Conservation (phyloP, 1,284 basidiomycete genomes). For the Mycena sp. region DNA sequence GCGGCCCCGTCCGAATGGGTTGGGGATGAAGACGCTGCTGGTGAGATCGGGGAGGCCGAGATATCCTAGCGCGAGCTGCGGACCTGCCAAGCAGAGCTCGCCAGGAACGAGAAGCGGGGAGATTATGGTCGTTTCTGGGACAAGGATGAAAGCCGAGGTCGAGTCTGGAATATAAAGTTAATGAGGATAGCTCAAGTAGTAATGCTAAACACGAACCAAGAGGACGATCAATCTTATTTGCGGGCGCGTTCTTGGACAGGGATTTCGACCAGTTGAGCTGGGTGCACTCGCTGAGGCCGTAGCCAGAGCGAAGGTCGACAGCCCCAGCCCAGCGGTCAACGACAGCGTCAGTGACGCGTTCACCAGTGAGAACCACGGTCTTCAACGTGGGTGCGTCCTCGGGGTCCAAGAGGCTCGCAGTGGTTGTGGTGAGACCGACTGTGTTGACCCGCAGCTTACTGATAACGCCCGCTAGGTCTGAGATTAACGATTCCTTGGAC, state of each 20-base stretch:
- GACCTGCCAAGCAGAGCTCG: constrained; percentile 8
- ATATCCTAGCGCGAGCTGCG: constrained; percentile 6
- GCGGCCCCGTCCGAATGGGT: constrained; percentile 1
- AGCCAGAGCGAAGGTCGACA: constrained; percentile 7
- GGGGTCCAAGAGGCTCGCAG: background rate
- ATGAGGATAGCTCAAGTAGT: background rate
- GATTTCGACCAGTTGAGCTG: constrained; percentile 11
- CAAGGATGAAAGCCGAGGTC: constrained; percentile 1
- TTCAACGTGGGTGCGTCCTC: background rate
- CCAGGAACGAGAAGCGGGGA: constrained; percentile 4
- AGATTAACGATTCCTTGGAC: background rate
- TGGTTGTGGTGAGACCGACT: background rate
- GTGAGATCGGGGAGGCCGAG: background rate
- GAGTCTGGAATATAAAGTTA: background rate
- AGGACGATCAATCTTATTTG: constrained; percentile 5
- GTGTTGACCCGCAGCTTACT: constrained; percentile 1
- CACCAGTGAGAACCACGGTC: constrained; percentile 4
- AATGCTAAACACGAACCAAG: background rate
- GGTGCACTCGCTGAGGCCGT: constrained; percentile 11
- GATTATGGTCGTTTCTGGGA: constrained; percentile 1
- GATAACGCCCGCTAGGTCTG: background rate
- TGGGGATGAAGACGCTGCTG: constrained; percentile 1
- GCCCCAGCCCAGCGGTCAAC: constrained; percentile 8
- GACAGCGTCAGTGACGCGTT: constrained; percentile 8
- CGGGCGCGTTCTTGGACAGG: background rate